Percentiles rank a stretch among this genome's conserved stretches.
These are phyloP conservation scores for Fusarium humuli DNA, from an alignment of 2,329 filamentous ascomycete species.

Conservation along the genomic window DNA sequence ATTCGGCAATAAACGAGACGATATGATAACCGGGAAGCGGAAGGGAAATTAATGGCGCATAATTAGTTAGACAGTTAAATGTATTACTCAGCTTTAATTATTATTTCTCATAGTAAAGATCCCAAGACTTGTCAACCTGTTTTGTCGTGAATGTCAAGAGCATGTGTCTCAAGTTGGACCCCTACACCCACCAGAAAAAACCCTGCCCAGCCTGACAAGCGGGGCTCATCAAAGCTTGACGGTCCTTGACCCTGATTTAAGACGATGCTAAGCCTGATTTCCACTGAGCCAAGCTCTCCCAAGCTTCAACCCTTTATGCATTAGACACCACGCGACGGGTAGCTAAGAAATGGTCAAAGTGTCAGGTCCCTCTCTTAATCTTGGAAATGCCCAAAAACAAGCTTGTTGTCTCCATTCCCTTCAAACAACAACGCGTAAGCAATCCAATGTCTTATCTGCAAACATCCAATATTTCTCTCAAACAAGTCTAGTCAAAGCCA, in stretches of 20 bases:
- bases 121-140: not conserved
- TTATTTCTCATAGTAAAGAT: not conserved
- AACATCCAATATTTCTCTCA: not conserved
- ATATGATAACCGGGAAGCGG: not conserved
- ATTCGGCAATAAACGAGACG: not conserved
- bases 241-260: not conserved
- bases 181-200: not conserved
- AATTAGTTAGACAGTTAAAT: not conserved
- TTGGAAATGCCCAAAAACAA: not conserved
- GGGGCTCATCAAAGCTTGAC: not conserved
- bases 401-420: not conserved
- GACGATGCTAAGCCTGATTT: not conserved
- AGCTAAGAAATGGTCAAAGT: not conserved
- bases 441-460: not conserved
- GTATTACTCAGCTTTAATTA: not conserved
- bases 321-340: constrained; percentile 2
- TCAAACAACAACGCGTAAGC: not conserved
- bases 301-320: constrained; percentile 5
- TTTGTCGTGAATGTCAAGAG: not conserved
- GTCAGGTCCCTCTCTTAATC: not conserved
- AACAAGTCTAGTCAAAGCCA: not conserved
- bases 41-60: not conserved
- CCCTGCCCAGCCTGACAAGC: not conserved
- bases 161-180: not conserved
- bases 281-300: not conserved